Conservation (phyloP, 768 basidiomycete species). For the Xerocomellus chrysenteron region DNA sequence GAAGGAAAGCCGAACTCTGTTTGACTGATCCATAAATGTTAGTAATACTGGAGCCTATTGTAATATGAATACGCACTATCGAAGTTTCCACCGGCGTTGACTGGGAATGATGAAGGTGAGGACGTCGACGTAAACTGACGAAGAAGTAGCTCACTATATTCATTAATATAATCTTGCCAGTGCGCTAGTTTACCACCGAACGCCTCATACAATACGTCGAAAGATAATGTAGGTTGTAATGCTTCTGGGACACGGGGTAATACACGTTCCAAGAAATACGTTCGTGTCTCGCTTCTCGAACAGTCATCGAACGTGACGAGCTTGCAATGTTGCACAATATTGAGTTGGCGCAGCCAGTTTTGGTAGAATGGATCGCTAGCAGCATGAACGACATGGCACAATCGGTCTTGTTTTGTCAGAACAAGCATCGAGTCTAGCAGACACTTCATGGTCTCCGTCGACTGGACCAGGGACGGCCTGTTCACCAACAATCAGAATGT, state of each 20-base stretch:
- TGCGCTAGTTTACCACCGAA: slow-evolving; percentile 86
- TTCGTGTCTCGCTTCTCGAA: slow-evolving; percentile 65
- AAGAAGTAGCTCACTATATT: slow-evolving; percentile 49
- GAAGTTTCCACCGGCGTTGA: slow-evolving; percentile 70
- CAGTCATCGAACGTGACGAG: slow-evolving; percentile 82
- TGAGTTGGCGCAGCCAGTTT: slow-evolving; percentile 76
- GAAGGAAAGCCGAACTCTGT: slow-evolving; percentile 80
- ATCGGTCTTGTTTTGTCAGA: slow-evolving; percentile 82
- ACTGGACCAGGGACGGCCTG: slow-evolving; percentile 74
- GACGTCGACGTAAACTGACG: background rate
- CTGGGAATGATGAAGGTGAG: slow-evolving; percentile 37
- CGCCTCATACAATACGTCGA: slow-evolving; percentile 72
- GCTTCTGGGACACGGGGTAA: slow-evolving; percentile 69
- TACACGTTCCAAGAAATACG: slow-evolving; percentile 63
- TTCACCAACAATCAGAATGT: slow-evolving; percentile 1
- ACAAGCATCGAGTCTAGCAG: slow-evolving; percentile 84
- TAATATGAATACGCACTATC: slow-evolving; percentile 49
- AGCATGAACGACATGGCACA: slow-evolving; percentile 80
- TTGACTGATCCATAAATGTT: slow-evolving; percentile 48
- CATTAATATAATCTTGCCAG: slow-evolving; percentile 77
- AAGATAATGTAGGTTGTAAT: slow-evolving; percentile 53
- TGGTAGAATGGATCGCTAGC: slow-evolving; percentile 86
- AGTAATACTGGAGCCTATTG: slow-evolving; percentile 2
- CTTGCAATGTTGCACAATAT: slow-evolving; percentile 84
- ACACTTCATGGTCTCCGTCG: slow-evolving; percentile 79